Base-by-base conservation (phyloP, 202 grass and related monocot genomes). In the Brachypodium distachyon region DNA sequence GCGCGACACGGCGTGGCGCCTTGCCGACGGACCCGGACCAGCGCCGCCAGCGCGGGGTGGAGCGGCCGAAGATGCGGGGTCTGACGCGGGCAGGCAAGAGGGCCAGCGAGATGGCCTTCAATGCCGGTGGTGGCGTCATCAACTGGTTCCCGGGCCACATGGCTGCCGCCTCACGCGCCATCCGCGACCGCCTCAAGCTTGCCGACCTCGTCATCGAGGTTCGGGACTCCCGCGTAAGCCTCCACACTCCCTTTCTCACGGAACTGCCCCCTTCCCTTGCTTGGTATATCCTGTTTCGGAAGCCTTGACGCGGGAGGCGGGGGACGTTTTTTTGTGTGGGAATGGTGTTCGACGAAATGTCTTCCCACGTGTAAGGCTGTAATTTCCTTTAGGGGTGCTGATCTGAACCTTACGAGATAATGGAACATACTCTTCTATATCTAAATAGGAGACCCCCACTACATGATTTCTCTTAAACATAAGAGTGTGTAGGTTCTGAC, bases 141-240 rank as follows among this genome's bases (percentile, higher is more conserved):
- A 97, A 97, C 80, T 94, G 95, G 91, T 97, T 97, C 80, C 91
- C 95, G 3, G 95, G 95, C 22, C 95, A 97, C 82, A 97, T 97
- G 95, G 95, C 91, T 33, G 86, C 89, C 43, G 95, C 91, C 52
- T 84, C 91, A 12, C 91, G 91, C 49, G 91, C 94, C 69, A 94
- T 97, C 67, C 94, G 94, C 46, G 77, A 94, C 26, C 91, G 94
- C 53, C 91, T 97, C 73, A 94, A 92, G 87, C 76, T 97, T 5
- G 94, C 84, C 25, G 88, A 97, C 86, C 89, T 97, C 74, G 91
- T 97, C 70, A 76, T 94, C 72, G 91, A 97, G 90, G 91, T 97
- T 73, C 95, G 95, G 37, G 91, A 97, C 81, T 67, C 95, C n/a
- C 89, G 95, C 1, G 95, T 94, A 75, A 90, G 91, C 9, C 37